Evolutionary conservation across 768 basidiomycete species (phyloP).

Genomic region (Mycena epipterygia): DNA sequence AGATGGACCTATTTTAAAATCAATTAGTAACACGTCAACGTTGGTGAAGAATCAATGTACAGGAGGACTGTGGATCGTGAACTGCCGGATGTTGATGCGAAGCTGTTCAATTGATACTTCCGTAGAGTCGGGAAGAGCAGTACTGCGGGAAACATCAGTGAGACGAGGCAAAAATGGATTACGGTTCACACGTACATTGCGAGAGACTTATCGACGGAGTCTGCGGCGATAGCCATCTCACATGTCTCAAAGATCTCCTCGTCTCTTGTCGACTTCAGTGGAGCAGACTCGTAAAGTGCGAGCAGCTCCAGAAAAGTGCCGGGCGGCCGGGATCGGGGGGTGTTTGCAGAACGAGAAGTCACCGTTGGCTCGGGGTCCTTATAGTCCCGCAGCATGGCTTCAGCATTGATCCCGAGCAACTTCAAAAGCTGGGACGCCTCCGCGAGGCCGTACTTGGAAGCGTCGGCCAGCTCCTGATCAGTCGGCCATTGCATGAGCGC

Average conservation of each 20-base stretch:
- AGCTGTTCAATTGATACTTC: neutral
- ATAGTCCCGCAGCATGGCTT: neutral
- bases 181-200: conserved; percentile 25
- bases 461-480: conserved; percentile 21
- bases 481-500: conserved; percentile 29
- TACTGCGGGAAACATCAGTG: neutral
- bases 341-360: neutral
- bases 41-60: neutral
- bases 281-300: neutral
- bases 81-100: neutral
- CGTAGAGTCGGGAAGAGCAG: conserved; percentile 24
- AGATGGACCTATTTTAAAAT: neutral
- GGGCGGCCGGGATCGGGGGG: neutral
- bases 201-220: conserved; percentile 18
- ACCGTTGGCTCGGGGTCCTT: neutral
- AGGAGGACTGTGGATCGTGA: neutral
- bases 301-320: neutral
- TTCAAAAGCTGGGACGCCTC: neutral
- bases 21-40: neutral
- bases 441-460: neutral
- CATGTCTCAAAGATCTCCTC: conserved; percentile 29
- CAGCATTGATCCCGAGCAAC: neutral
- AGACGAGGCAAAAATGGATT: neutral
- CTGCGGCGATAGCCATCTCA: conserved; percentile 37
- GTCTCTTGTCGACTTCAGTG: neutral